Evolutionary conservation across 352 stramenopile species (phyloP).

Genomic region (Globisporangium takayamanum): DNA sequence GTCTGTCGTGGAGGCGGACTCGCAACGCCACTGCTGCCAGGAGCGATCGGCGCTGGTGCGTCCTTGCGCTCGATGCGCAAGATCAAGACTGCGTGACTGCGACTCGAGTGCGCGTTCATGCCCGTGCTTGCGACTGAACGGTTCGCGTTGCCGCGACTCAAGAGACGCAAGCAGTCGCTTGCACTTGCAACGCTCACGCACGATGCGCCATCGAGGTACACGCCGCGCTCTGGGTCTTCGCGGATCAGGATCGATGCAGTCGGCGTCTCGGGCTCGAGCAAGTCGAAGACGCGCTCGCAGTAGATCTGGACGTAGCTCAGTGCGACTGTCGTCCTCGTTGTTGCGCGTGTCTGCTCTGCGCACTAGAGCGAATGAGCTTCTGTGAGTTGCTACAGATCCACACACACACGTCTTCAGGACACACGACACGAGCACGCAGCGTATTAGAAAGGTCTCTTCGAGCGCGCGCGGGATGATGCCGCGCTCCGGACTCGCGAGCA

Average conservation of each 20-base stretch:
- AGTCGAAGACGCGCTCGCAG: slow-evolving; percentile 70
- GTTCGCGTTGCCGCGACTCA: slow-evolving; percentile 50
- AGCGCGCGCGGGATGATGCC: slow-evolving; percentile 59
- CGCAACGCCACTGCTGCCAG: background rate
- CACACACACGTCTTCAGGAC: background rate
- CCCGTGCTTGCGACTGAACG: slow-evolving; percentile 74
- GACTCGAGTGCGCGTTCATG: slow-evolving; percentile 85
- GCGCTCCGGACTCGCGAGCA: slow-evolving; percentile 24
- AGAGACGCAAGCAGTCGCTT: slow-evolving; percentile 37
- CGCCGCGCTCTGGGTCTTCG: slow-evolving; percentile 51
- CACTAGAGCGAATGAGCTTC: background rate
- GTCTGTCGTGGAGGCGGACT: slow-evolving; percentile 18
- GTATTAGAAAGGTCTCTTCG: slow-evolving; percentile 49
- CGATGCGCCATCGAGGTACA: slow-evolving; percentile 61
- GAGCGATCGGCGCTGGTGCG: slow-evolving; percentile 3
- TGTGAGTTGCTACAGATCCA: background rate
- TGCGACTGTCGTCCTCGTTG: slow-evolving; percentile 37
- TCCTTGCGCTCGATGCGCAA: slow-evolving; percentile 77
- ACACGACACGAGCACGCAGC: slow-evolving; percentile 2
- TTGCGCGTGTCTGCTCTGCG: slow-evolving; percentile 22
- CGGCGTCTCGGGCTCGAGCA: slow-evolving; percentile 38
- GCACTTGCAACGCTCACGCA: slow-evolving; percentile 32
- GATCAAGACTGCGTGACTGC: slow-evolving; percentile 84
- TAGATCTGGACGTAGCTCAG: slow-evolving; percentile 80
- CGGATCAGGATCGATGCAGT: slow-evolving; percentile 47